Evolutionary conservation across 1,284 basidiomycete genomes (phyloP).

Genomic region (Jaminaea rosea): DNA sequence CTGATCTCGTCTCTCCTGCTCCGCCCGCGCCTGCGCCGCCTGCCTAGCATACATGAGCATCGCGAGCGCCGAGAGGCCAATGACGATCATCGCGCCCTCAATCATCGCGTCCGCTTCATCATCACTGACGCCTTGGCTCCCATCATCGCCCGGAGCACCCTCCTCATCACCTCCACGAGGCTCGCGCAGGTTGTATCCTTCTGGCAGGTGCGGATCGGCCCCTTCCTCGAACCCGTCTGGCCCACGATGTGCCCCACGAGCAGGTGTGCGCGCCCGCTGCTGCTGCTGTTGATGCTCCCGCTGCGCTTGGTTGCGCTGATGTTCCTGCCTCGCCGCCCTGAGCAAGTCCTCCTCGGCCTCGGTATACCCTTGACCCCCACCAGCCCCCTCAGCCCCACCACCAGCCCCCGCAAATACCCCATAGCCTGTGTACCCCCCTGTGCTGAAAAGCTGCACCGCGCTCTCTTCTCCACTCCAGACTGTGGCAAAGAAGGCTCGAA

Average conservation of each 20-base stretch:
- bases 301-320: not conserved
- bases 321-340: not conserved
- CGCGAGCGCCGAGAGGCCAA: conserved; percentile 29
- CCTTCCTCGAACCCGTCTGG: no score
- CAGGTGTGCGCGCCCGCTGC: no score
- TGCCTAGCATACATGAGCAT: conserved; percentile 29
- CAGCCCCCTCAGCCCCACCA: not conserved
- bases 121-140: conserved; percentile 12
- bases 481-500: conserved; percentile 65
- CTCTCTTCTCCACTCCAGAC: conserved; percentile 14
- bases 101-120: conserved; percentile 29
- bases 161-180: not conserved
- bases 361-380: not conserved
- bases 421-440: conserved; percentile 14
- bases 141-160: conserved; percentile 5
- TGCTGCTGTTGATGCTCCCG: conserved; percentile 3
- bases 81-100: conserved; percentile 26
- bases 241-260: no score
- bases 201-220: conserved; percentile 10
- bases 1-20: conserved; percentile 17
- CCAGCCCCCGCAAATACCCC: not conserved
- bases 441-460: conserved; percentile 27
- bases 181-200: conserved; percentile 1
- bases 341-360: conserved; percentile 1
- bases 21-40: conserved; percentile 23